phyloP scores from a whole-genome alignment of 2,329 filamentous ascomycete genomes.

The Fusarium tanahbumbuense region DNA sequence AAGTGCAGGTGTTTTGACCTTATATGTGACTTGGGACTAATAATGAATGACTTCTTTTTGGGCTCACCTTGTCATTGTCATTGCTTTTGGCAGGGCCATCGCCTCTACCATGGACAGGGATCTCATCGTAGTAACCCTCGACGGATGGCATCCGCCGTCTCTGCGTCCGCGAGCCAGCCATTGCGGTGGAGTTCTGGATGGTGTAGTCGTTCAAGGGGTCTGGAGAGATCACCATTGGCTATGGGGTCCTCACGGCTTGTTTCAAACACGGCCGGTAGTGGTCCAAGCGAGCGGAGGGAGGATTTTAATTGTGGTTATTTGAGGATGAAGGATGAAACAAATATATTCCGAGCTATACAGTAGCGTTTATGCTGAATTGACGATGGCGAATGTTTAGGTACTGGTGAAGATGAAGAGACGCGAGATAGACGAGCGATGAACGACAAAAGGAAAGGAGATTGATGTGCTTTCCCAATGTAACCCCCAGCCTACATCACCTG shows the following conservation, averaged over 20 bases:
- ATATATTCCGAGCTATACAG: background rate
- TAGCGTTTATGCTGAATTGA: background rate
- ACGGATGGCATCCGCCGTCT: slow-evolving; percentile 29
- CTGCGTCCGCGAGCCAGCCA: slow-evolving; percentile 31
- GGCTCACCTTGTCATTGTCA: slow-evolving; percentile 24
- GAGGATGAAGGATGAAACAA: slow-evolving; percentile 23
- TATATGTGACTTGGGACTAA: slow-evolving; percentile 17
- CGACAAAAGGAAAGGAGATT: slow-evolving; percentile 21
- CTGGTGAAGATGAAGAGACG: background rate
- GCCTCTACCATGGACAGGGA: slow-evolving; percentile 30
- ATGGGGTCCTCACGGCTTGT: slow-evolving; percentile 23
- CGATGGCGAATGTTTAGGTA: background rate
- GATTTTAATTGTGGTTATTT: background rate
- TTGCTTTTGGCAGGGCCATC: background rate
- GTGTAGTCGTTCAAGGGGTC: slow-evolving; percentile 20
- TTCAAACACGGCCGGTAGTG: slow-evolving; percentile 34
- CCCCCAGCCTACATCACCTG: slow-evolving; percentile 3
- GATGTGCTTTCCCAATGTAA: slow-evolving; percentile 4
- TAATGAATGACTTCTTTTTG: slow-evolving; percentile 5
- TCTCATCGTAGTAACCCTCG: slow-evolving; percentile 30
- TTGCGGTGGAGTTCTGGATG: slow-evolving; percentile 38
- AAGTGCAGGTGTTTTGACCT: slow-evolving; percentile 15
- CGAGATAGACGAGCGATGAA: background rate
- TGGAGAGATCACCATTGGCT: slow-evolving; percentile 38
- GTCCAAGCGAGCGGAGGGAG: slow-evolving; percentile 11